phyloP scores from a whole-genome alignment of 148 eudicot species.

The Tetragonia tetragonoides region DNA sequence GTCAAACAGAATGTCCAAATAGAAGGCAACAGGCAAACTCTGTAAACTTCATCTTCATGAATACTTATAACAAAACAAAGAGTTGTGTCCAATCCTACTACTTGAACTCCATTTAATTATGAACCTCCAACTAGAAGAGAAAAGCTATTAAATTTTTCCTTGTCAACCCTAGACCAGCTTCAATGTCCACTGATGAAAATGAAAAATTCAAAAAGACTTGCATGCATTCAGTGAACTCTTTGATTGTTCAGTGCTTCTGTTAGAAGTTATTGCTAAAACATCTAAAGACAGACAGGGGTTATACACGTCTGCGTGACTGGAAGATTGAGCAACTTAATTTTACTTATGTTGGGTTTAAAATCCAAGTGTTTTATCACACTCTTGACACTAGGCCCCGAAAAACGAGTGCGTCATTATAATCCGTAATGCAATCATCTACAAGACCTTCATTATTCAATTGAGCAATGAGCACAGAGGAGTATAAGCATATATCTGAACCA shows the following conservation, averaged over 20 bases:
- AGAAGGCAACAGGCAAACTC: conserved; percentile 50
- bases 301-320: too few relatives aligned
- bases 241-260: background rate
- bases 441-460: conserved; percentile 70
- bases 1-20: conserved; percentile 17
- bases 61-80: conserved; percentile 76
- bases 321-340: background rate
- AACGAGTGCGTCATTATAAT: conserved; percentile 90
- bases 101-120: conserved; percentile 75
- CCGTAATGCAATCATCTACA: conserved; percentile 91
- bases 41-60: conserved; percentile 67
- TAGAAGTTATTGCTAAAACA: background rate
- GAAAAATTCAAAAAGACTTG: conserved; percentile 16
- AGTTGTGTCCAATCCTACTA: conserved; percentile 83
- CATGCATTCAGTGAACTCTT: background rate
- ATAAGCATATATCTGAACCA: too few relatives aligned
- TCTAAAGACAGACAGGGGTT: background rate
- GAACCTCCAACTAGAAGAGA: conserved; percentile 84
- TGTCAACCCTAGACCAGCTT: conserved; percentile 69
- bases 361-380: conserved; percentile 53
- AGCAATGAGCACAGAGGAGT: conserved; percentile 27
- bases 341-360: conserved; percentile 63
- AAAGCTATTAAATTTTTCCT: conserved; percentile 84
- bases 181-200: conserved; percentile 67
- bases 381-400: conserved; percentile 64